phyloP scores from a whole-genome alignment of 2,329 filamentous ascomycete species.

The Fusarium anguioides region DNA sequence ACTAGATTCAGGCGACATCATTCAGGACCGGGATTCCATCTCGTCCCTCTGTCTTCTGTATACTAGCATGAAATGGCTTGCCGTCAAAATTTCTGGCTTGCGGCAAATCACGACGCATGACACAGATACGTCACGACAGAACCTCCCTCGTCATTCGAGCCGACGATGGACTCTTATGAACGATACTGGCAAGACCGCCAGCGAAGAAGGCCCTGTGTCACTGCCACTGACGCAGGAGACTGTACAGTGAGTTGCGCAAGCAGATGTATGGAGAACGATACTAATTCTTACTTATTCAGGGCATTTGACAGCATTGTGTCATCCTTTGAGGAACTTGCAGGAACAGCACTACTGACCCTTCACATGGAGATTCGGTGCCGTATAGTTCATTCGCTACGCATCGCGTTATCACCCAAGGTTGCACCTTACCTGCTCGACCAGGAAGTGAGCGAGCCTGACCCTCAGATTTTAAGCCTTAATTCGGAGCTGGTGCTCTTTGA shows the following conservation, averaged over 20 bases:
- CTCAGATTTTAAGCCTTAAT: slow-evolving; percentile 85
- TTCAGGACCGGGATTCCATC: slow-evolving; percentile 88
- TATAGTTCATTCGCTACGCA: slow-evolving; percentile 80
- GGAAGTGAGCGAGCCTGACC: slow-evolving; percentile 80
- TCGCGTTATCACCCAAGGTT: slow-evolving; percentile 68
- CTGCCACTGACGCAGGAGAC: slow-evolving; percentile 90
- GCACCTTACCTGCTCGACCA: slow-evolving; percentile 75
- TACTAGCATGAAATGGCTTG: slow-evolving; percentile 98
- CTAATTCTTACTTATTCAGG: slow-evolving; percentile 55
- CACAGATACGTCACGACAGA: slow-evolving; percentile 70
- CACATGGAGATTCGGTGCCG: slow-evolving; percentile 91
- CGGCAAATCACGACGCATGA: slow-evolving; percentile 83
- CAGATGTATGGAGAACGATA: background rate
- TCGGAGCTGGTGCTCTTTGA: slow-evolving; percentile 87
- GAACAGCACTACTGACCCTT: slow-evolving; percentile 82
- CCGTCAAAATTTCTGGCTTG: slow-evolving; percentile 82
- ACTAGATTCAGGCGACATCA: slow-evolving; percentile 82
- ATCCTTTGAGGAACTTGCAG: slow-evolving; percentile 83
- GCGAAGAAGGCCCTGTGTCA: slow-evolving; percentile 77
- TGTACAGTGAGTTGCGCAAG: slow-evolving; percentile 69
- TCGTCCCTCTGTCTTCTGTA: slow-evolving; percentile 88
- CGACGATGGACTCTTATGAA: slow-evolving; percentile 87
- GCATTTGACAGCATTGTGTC: slow-evolving; percentile 88
- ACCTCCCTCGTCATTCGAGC: slow-evolving; percentile 66
- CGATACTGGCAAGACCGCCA: slow-evolving; percentile 66